Percentiles rank a stretch among this genome's conserved stretches.
Evolutionary conservation across 2,329 filamentous ascomycete species (phyloP).

Genomic region (Scleromitrula shiraiana): DNA sequence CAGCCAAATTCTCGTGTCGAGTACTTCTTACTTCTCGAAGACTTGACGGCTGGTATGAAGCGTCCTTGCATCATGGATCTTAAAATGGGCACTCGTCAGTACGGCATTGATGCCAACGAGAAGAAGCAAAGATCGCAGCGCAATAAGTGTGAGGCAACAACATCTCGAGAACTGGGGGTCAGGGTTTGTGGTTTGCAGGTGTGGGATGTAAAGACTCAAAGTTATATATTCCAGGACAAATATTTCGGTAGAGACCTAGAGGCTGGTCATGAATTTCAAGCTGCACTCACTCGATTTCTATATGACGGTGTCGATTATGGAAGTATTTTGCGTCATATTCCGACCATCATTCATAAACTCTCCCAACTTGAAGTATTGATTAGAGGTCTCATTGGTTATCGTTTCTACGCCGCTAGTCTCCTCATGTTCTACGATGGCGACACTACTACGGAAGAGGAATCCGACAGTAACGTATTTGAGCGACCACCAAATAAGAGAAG

Average conservation of each 20-base stretch:
- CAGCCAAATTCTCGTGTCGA: conserved; percentile 63
- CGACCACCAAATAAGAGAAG: conserved; percentile 33
- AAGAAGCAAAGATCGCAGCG: conserved; percentile 93
- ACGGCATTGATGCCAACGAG: conserved; percentile 81
- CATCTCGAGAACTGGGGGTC: conserved; percentile 83
- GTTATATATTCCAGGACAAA: conserved; percentile 95
- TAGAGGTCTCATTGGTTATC: conserved; percentile 69
- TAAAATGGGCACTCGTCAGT: conserved; percentile 98
- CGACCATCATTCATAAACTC: conserved; percentile 77
- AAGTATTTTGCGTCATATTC: conserved; percentile 80
- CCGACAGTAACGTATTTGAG: conserved; percentile 31
- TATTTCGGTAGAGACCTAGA: conserved; percentile 89
- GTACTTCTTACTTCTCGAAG: conserved; percentile 88
- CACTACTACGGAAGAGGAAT: conserved; percentile 44
- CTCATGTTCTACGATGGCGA: conserved; percentile 96
- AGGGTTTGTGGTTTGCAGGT: conserved; percentile 93
- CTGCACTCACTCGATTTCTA: conserved; percentile 79
- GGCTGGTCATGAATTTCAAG: conserved; percentile 80
- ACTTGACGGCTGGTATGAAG: conserved; percentile 94
- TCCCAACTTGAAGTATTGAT: conserved; percentile 78
- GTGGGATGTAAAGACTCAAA: conserved; percentile 78
- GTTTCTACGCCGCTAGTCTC: conserved; percentile 91
- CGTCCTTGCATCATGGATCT: conserved; percentile 93
- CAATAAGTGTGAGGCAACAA: conserved; percentile 86
- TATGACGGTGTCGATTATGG: conserved; percentile 79